Conservation (phyloP, 176 grass and related monocot genomes). For the Puya raimondii region DNA sequence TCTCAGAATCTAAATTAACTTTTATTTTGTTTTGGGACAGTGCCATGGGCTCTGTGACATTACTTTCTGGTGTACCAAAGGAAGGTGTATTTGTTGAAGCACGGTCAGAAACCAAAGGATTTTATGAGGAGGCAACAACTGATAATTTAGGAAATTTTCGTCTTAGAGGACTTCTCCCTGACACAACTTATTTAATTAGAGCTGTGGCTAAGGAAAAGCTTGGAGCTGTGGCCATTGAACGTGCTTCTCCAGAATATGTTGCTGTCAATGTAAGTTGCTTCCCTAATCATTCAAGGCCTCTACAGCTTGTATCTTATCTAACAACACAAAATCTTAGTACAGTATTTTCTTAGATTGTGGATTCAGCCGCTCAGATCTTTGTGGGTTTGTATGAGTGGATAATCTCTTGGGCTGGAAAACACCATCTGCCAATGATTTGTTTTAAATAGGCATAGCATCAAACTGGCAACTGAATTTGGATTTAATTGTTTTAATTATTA, state of each 20-base stretch:
- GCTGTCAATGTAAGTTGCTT: constrained; percentile 52
- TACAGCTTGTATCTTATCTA: constrained; percentile 13
- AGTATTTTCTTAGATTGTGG: neutral
- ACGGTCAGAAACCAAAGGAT: constrained; percentile 76
- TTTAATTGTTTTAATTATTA: too few relatives aligned
- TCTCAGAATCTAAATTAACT: constrained; percentile 6
- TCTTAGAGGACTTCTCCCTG: constrained; percentile 84
- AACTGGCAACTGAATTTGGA: too few relatives aligned
- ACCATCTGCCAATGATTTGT: too few relatives aligned
- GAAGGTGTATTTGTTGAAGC: constrained; percentile 86
- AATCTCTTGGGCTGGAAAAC: too few relatives aligned
- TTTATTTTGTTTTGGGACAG: constrained; percentile 40
- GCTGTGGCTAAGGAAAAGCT: constrained; percentile 58
- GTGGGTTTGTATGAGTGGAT: too few relatives aligned
- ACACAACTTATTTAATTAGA: constrained; percentile 71
- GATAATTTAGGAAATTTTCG: constrained; percentile 76
- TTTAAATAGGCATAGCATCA: too few relatives aligned
- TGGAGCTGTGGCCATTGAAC: constrained; percentile 54
- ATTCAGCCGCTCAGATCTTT: neutral
- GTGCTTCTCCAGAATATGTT: constrained; percentile 63
- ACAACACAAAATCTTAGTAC: neutral
- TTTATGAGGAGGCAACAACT: constrained; percentile 91
- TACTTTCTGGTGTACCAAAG: constrained; percentile 83
- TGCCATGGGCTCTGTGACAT: constrained; percentile 80
- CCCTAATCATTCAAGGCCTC: neutral